Base-by-base conservation (phyloP, 2,329 filamentous ascomycete species). In the Aspergillus phoenicis region DNA sequence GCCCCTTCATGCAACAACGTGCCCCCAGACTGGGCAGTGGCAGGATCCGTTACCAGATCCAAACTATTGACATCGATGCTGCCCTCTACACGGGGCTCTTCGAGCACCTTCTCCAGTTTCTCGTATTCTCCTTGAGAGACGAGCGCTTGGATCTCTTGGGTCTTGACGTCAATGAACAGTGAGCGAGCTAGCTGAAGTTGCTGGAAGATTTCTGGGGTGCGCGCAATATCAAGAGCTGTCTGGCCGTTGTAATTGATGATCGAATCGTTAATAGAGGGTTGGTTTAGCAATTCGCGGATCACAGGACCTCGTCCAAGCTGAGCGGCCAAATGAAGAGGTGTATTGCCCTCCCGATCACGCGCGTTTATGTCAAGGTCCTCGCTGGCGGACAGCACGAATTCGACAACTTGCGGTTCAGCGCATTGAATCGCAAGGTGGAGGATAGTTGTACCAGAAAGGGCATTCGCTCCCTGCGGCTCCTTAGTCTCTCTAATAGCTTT, bases 401-500 rank as follows among this genome's bases (percentile, higher is more conserved):
- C 93, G 57, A 99, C 90, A 28, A 99, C 93, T 20, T 91, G 89
- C 52, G 90, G 85, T 75, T 98, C 95, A 53, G 95, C 94, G 77
- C 94, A 98, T 78, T 99, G 95, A 48, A 98, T 92, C 26, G 95
- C 93, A 43, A 99, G 83, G 75, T 99, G 94, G 39, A 99, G 83
- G 45, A 98, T 89, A 2, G 91, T 95, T 0, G 93, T 97, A 58
- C 96, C 93, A 75, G 59, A 82, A 71, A 66, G 75, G 69, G 62
- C 77, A 71, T 63, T 76, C 69, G 64, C 80, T 74, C 61, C 80
- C 76, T 67, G 84, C 67, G 65, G 85, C 84, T 68, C 83, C 83
- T 70, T 78, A 60, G 67, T 82, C 83, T 89, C 67, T 78, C 79
- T 76, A 66, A 97, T 91, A 1, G 91, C 91, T 74, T 89, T 94